Base-by-base conservation (phyloP, 768 basidiomycete genomes). In the Neoboletus magnificus region DNA sequence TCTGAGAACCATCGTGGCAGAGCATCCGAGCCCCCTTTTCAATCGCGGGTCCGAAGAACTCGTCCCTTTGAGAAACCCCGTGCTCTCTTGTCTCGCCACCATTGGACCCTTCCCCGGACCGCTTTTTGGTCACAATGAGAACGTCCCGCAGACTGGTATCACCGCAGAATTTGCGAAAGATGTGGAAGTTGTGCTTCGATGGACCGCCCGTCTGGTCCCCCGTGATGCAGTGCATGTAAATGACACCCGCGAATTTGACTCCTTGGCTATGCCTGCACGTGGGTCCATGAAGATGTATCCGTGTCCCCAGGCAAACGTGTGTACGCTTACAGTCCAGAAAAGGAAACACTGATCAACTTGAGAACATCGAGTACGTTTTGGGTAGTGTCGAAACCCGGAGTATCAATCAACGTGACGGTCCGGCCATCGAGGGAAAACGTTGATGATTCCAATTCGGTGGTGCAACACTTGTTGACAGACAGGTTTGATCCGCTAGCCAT, bases 321-420 rank as follows among this genome's bases (percentile, higher is more conserved):
- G 23, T 13, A 15, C 41, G 25, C 66, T 62, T 48, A 68, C 66
- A 61, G 60, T 48, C 56, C 55, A 25, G 63, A 46, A 40, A 64
- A 61, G 23, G 61, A 60, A 16, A 22, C 74, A 57, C 79, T 77
- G 43, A 82, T 80, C 70, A 74, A 70, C 30, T 70, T 74, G 23
- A 82, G 66, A 5, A 83, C 72, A 15, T 76, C 74, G 0, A 75
- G 69, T 41, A 81, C 79, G 53, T 71, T 77, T 40, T 67, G 71
- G n/a, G 36, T 37, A 4, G 77, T 76, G 56, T 83, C 81, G 54
- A 83, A 84, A 5, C 83, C 83, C 2, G 83, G 82, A 0, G 82
- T 84, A 60, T 85, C 83, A 49, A 85, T 77, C 25, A 85, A 66
- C 1, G 71, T 76, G 42, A 84, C 71, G 25, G 50, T 59, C 12